Conservation (phyloP, 2,329 filamentous ascomycete genomes). For the Stromatinia cepivora region DNA sequence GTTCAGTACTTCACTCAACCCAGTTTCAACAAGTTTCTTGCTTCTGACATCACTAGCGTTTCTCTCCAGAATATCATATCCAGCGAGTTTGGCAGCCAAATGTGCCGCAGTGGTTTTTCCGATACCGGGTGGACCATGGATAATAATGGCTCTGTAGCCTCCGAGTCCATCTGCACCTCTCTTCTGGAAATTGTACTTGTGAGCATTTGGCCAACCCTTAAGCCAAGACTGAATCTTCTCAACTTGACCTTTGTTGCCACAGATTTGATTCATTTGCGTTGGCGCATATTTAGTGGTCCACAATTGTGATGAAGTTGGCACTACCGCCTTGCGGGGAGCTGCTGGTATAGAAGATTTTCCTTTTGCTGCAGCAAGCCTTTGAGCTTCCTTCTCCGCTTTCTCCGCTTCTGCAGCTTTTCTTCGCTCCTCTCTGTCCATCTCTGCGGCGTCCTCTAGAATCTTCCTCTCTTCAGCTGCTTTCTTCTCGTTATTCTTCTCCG, state of each 20-base stretch:
- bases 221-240: conserved; percentile 91
- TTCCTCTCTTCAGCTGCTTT: conserved; percentile 82
- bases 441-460: conserved; percentile 73
- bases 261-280: conserved; percentile 80
- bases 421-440: conserved; percentile 83
- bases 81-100: conserved; percentile 86
- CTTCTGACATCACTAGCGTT: conserved; percentile 95
- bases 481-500: conserved; percentile 82
- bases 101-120: conserved; percentile 98
- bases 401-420: conserved; percentile 53
- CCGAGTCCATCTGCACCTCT: conserved; percentile 84
- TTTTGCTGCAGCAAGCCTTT: conserved; percentile 38
- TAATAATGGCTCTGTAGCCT: conserved; percentile 82
- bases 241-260: conserved; percentile 87
- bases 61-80: conserved; percentile 89
- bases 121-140: conserved; percentile 93
- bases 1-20: conserved; percentile 86
- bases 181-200: conserved; percentile 78
- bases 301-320: conserved; percentile 60
- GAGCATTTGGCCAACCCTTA: conserved; percentile 74
- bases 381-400: conserved; percentile 48
- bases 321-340: conserved; percentile 44
- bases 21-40: conserved; percentile 90
- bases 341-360: conserved; percentile 42
- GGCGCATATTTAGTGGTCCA: conserved; percentile 98